phyloP scores from a whole-genome alignment of 805 yeast species.

The Vanderwaltozyma verrucispora region DNA sequence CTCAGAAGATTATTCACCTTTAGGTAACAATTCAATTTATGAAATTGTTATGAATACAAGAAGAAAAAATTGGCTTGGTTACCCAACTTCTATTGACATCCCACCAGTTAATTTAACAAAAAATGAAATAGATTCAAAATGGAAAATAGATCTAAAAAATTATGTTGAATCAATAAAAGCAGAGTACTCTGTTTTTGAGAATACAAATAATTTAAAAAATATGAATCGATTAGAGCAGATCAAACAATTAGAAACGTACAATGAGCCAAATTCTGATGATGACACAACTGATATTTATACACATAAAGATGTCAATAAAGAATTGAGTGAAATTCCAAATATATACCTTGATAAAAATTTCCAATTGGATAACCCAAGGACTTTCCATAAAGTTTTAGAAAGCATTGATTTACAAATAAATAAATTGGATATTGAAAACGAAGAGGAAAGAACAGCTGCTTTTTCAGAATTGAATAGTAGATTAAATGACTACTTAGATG shows the following conservation, averaged over 20 bases:
- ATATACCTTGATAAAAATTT: slow-evolving; percentile 61
- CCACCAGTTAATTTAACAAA: slow-evolving; percentile 66
- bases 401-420: slow-evolving; percentile 35
- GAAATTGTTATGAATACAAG: slow-evolving; percentile 47
- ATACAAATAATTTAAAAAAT: slow-evolving; percentile 34
- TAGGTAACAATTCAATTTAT: slow-evolving; percentile 52
- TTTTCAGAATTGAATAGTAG: slow-evolving; percentile 62
- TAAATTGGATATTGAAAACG: slow-evolving; percentile 23
- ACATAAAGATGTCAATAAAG: slow-evolving; percentile 6
- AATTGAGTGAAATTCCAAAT: slow-evolving; percentile 41
- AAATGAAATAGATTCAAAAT: slow-evolving; percentile 32
- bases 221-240: slow-evolving; percentile 30
- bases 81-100: slow-evolving; percentile 75
- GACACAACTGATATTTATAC: slow-evolving; percentile 10
- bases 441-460: slow-evolving; percentile 32
- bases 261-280: background rate
- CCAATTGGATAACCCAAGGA: slow-evolving; percentile 78
- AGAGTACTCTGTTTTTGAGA: slow-evolving; percentile 37
- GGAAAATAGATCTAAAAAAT: slow-evolving; percentile 33
- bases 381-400: slow-evolving; percentile 65
- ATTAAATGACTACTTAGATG: slow-evolving; percentile 72
- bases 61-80: slow-evolving; percentile 33
- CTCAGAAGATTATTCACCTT: slow-evolving; percentile 26
- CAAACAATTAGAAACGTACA: slow-evolving; percentile 24
- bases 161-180: slow-evolving; percentile 36